A percentile compares a stretch with the other conserved stretches of the same genome.
Evolutionary conservation across 257 asterid genomes (phyloP).

Genomic region (Nicotiana obtusifolia): DNA sequence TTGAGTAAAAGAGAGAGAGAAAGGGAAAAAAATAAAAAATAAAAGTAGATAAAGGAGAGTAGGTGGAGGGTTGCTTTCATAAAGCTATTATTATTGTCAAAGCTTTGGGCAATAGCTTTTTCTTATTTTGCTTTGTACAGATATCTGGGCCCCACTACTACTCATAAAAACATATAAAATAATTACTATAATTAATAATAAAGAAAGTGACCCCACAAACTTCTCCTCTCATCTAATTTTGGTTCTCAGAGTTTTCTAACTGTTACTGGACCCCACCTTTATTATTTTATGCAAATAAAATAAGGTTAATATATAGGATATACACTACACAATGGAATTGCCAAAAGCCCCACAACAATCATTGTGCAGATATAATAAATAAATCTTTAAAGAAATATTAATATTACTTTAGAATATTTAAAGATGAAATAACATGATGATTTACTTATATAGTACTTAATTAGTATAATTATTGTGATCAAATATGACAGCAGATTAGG

Average conservation of each 20-base stretch:
- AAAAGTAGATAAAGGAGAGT: conserved; percentile 9
- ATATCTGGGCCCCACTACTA: conserved; percentile 35
- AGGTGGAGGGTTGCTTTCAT: conserved; percentile 55
- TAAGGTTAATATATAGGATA: not conserved
- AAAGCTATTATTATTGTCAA: conserved; percentile 55
- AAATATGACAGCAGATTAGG: conserved; percentile 13
- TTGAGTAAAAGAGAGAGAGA: conserved; percentile 7
- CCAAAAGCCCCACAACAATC: conserved; percentile 8
- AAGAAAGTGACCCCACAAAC: conserved; percentile 44
- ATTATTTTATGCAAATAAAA: not conserved
- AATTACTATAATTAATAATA: conserved; percentile 1
- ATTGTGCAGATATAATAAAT: conserved; percentile 3
- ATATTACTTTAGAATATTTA: not conserved
- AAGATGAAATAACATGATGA: not conserved
- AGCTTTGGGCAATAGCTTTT: conserved; percentile 55
- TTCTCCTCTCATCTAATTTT: conserved; percentile 11
- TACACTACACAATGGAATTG: not conserved
- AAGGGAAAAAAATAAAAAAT: not conserved
- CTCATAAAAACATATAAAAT: conserved; percentile 15
- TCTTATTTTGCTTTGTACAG: conserved; percentile 32
- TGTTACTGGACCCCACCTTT: conserved; percentile 20
- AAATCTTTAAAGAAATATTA: not conserved
- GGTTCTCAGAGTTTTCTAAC: conserved; percentile 15
- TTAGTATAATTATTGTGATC: not conserved
- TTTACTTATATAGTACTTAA: not conserved